Base-by-base conservation (phyloP, 306 rosid species). In the Astragalus membranaceus region DNA sequence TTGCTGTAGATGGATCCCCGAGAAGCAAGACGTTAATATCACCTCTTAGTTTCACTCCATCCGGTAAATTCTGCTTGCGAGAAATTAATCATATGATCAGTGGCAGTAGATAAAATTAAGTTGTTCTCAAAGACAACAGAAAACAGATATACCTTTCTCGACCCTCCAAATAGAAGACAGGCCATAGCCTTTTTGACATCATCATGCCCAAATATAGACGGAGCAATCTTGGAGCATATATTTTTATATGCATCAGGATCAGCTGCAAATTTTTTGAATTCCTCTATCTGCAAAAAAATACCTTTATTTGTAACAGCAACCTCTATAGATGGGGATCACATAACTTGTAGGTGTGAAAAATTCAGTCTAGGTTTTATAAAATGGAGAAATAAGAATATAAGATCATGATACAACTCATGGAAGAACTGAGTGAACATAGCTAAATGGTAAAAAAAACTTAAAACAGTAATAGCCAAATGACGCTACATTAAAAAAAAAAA, bases 1-100 rank as follows among this genome's bases (percentile, higher is more conserved):
- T 94, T 49, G 97, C 99, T 1, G 99, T 94, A 73, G 99, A 94
- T 69, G 99, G 99, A 81, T 94, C 97, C 71, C 99, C 99, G 70
- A 94, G 84, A 80, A 94, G 99, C 75, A 94, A 89, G 35, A 94
- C 95, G 72, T 94, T 94, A 61, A 94, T 87, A 79, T 94, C 99
- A 52, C 99, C 99, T 82, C 99, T 88, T 81, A 94, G 82, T 86
- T 83, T 89, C 77, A 91, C 99, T 68, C 99, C 99, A 82, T 94
- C 99, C 0, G 99, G 99, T 84, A 94, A 80, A 78, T 79, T 75
- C 99, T 91, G 91, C 56, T 81, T 52, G 56, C 64, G 67, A 60
- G 81, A 8, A 62, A 54, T 37, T 80, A 44, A 73, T 57, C 60
- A 82, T 16, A 61, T 32, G 10, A 68, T 64, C 76, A 65, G 53